Conservation (phyloP, 106 monocot genomes). For the Dioscorea dumetorum region DNA sequence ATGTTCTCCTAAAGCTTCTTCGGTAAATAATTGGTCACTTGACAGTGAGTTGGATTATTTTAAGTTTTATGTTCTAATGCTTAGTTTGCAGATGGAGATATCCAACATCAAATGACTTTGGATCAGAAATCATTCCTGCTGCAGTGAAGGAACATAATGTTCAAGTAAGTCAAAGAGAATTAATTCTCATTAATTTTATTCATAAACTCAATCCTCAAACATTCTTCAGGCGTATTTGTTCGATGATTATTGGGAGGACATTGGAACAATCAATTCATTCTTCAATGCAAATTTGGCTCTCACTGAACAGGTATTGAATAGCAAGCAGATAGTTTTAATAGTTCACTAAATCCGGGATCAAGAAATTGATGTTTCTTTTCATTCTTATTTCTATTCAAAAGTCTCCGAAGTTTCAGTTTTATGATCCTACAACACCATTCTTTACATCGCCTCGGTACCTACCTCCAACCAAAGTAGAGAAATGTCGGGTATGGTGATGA, state of each 20-base stretch:
- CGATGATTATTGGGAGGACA: conserved; percentile 93
- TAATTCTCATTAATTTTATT: background rate
- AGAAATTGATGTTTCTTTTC: background rate
- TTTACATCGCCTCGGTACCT: conserved; percentile 79
- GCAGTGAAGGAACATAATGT: conserved; percentile 77
- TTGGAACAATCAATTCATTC: conserved; percentile 87
- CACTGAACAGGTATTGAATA: conserved; percentile 54
- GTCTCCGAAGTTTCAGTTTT: conserved; percentile 78
- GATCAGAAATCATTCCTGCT: conserved; percentile 91
- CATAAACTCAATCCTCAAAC: background rate
- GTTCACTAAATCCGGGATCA: too few species aligned
- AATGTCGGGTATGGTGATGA: conserved; percentile 49
- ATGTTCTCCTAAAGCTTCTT: conserved; percentile 79
- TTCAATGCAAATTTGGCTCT: conserved; percentile 90
- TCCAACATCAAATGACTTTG: conserved; percentile 83
- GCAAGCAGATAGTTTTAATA: too few species aligned
- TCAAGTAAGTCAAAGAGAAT: conserved; percentile 39
- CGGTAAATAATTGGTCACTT: conserved; percentile 29
- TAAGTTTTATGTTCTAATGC: background rate
- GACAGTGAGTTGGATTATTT: background rate
- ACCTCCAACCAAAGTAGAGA: conserved; percentile 82
- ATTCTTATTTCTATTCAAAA: conserved; percentile 16
- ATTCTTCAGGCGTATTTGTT: conserved; percentile 68
- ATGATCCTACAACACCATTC: conserved; percentile 79
- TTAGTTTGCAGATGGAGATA: conserved; percentile 59